Percentiles rank a stretch among this genome's conserved stretches.
These are phyloP conservation scores for Paramecium octaurelia DNA, from an alignment of 73 alveolate genomes.

Conservation along the genomic window DNA sequence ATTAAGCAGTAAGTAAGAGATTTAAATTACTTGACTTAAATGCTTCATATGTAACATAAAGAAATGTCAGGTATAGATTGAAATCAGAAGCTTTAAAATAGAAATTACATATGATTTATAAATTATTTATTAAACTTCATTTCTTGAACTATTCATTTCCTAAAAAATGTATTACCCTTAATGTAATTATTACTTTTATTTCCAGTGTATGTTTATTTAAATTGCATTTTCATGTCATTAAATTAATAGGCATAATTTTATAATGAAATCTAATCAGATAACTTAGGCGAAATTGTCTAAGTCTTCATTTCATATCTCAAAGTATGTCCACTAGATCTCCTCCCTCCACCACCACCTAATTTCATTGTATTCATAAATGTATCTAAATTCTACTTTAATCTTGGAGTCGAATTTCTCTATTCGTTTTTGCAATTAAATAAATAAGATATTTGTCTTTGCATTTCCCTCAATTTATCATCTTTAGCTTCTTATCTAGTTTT, in stretches of 20 bases:
- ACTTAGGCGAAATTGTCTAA: background rate
- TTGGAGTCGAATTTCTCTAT: background rate
- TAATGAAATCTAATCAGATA: background rate
- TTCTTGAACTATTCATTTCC: background rate
- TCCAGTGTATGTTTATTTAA: background rate
- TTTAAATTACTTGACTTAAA: background rate
- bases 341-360: background rate
- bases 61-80: slow-evolving; percentile 4
- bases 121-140: background rate
- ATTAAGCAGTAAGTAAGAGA: background rate
- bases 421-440: background rate
- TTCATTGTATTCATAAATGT: slow-evolving; percentile 2
- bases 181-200: background rate
- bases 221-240: background rate
- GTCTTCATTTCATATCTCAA: background rate
- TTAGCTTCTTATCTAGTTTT: background rate
- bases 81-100: background rate
- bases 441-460: background rate
- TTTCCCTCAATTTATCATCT: background rate
- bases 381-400: background rate
- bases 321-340: slow-evolving; percentile 20
- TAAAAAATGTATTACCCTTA: background rate
- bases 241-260: slow-evolving; percentile 8
- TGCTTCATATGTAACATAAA: slow-evolving; percentile 4
- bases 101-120: background rate